phyloP scores from a whole-genome alignment of 768 basidiomycete genomes.

The Amylocystis lapponica region DNA sequence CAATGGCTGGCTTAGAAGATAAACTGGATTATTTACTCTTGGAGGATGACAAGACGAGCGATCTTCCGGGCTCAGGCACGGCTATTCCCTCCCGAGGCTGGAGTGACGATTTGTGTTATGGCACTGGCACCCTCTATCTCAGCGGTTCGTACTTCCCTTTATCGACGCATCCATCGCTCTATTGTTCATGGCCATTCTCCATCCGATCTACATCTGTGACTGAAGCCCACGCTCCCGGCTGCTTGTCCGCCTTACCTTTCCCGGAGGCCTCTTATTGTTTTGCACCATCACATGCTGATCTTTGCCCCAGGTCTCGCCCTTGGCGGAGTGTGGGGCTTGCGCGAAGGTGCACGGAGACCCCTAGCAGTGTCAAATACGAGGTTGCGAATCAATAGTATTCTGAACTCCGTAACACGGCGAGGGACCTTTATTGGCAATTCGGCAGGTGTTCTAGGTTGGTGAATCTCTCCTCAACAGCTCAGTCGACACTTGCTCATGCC shows the following conservation, averaged over 20 bases:
- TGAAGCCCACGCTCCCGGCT: constrained; percentile 1
- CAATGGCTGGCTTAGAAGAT: constrained; percentile 86
- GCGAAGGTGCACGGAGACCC: constrained; percentile 87
- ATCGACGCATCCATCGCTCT: constrained; percentile 15
- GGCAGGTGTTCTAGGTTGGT: constrained; percentile 92
- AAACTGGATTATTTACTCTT: constrained; percentile 93
- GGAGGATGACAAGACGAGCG: constrained; percentile 93
- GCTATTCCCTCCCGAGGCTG: constrained; percentile 94
- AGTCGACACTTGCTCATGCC: constrained; percentile 32
- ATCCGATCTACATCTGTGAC: neutral
- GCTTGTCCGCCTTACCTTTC: constrained; percentile 61
- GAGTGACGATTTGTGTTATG: constrained; percentile 99
- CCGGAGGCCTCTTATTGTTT: constrained; percentile 70
- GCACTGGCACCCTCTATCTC: constrained; percentile 98
- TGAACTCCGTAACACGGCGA: constrained; percentile 94
- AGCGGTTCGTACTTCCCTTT: constrained; percentile 81
- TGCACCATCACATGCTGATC: constrained; percentile 69
- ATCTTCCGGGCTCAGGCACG: constrained; percentile 83
- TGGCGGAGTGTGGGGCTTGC: constrained; percentile 93
- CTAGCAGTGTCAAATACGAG: constrained; percentile 81
- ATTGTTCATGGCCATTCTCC: constrained; percentile 13
- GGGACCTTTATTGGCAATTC: constrained; percentile 98
- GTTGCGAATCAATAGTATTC: constrained; percentile 92
- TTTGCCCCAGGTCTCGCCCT: constrained; percentile 79
- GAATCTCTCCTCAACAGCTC: constrained; percentile 24